These are phyloP conservation scores for Porphyrellus cyaneotinctus DNA, from an alignment of 768 basidiomycete species.

Conservation along the genomic window DNA sequence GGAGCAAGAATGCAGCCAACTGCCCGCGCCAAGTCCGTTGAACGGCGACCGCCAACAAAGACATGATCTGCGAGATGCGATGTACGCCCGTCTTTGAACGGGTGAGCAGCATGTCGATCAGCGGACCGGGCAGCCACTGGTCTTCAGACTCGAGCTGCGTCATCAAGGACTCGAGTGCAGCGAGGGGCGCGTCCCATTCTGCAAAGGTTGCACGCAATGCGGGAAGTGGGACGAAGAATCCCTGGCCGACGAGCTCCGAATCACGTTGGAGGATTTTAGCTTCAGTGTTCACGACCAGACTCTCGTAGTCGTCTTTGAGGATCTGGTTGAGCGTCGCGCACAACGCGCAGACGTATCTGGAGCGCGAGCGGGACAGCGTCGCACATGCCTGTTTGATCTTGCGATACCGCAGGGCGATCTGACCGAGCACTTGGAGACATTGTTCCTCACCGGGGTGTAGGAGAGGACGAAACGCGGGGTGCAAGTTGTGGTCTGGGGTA, in stretches of 20 bases:
- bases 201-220: conserved; percentile 79
- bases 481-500: conserved; percentile 50
- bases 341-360: conserved; percentile 77
- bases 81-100: conserved; percentile 78
- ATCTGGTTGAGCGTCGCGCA: conserved; percentile 70
- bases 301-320: conserved; percentile 76
- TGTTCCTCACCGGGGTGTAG: conserved; percentile 89
- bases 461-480: conserved; percentile 62
- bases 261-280: conserved; percentile 74
- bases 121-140: conserved; percentile 61
- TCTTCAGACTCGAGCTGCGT: conserved; percentile 54
- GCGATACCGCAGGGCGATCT: conserved; percentile 71
- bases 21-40: conserved; percentile 83
- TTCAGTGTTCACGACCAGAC: conserved; percentile 75
- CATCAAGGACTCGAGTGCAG: conserved; percentile 62
- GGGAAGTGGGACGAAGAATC: conserved; percentile 83
- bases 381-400: conserved; percentile 59
- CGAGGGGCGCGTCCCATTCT: conserved; percentile 85
- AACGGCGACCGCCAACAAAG: conserved; percentile 67
- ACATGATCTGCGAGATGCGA: conserved; percentile 67
- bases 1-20: conserved; percentile 76
- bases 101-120: conserved; percentile 74
- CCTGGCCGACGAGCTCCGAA: conserved; percentile 68
- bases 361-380: conserved; percentile 50
- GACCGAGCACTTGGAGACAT: conserved; percentile 74